Evolutionary conservation across 2,329 filamentous ascomycete species (phyloP), one percentile per base, ranked within the genome.

Genomic region (Hypoxylon sp.): DNA sequence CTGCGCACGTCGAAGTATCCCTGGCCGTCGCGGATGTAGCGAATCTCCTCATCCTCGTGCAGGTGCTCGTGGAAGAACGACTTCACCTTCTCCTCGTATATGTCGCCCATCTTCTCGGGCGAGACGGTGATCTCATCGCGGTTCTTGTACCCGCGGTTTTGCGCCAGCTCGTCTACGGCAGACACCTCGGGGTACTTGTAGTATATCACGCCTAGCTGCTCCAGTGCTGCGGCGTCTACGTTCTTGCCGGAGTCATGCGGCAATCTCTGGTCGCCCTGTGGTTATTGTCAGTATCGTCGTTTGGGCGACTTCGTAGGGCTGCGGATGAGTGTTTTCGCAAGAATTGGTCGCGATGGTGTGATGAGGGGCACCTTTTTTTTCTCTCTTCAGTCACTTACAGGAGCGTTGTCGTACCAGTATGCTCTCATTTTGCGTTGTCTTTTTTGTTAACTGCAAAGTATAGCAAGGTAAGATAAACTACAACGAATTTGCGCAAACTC

Each of bases 11-110:
- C 94, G 69, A 99, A 99, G 72, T 89, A 99, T 0, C 94, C 94
- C 46, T 83, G 82, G 0, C 94, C 94, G 55, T 88, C 92, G 21
- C 91, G 79, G 61, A 99, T 92, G 67, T 97, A 99, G 36, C 94
- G 81, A 61, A 99, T 99, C 80, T 99, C 94, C 76, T 99, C 94
- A 63, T 99, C 94, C 76, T 99, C 94, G 70, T 99, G 94, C 65
- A 99, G 73, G 71, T 99, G 94, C 79, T 99, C 94, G 64, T 89
- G 72, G 77, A 97, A 99, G 78, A 99, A 99, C 61, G 75, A 84
- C 76, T 91, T 92, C 57, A 99, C 91, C 73, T 97, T 97, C 58
- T 89, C 83, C 74, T 99, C 93, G 76, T 97, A 99, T 32, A 85
- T 75, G 27, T 83, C 88, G 48, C 91, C 91, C 87, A 97, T 91